These are phyloP conservation scores for Candida glucosophila DNA, from an alignment of 1,139 yeast genomes.

Conservation along the genomic window DNA sequence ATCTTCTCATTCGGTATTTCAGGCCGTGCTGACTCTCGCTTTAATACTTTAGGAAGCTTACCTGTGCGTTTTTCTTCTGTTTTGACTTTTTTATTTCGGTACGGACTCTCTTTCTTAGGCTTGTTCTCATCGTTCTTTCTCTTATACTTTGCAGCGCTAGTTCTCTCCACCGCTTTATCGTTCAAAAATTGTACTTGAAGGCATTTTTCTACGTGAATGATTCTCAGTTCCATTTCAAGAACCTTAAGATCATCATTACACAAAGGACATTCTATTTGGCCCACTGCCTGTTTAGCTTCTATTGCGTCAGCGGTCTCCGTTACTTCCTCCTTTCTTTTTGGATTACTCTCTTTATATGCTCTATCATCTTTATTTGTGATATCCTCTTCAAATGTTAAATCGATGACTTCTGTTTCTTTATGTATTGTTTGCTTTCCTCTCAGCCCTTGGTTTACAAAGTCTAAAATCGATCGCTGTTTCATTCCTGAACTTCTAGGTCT, in stretches of 20 bases:
- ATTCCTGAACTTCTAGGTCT: not conserved
- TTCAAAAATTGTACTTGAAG: conserved; percentile 11
- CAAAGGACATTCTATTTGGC: conserved; percentile 36
- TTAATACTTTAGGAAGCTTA: conserved; percentile 15
- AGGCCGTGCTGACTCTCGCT: conserved; percentile 19
- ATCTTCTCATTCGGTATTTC: conserved; percentile 51
- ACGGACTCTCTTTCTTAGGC: conserved; percentile 7
- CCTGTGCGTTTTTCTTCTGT: conserved; percentile 7
- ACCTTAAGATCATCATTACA: conserved; percentile 29
- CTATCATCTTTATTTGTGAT: not conserved
- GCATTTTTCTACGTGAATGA: conserved; percentile 54
- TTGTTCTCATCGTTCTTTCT: too few species aligned
- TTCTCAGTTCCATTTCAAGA: conserved; percentile 32
- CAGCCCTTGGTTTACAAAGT: conserved; percentile 5
- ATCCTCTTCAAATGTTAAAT: conserved; percentile 3
- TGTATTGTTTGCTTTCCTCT: conserved; percentile 2
- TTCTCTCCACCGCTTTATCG: conserved; percentile 6
- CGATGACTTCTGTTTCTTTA: conserved; percentile 4
- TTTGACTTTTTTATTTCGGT: conserved; percentile 10
- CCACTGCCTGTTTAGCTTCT: conserved; percentile 2
- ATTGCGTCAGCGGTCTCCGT: not conserved
- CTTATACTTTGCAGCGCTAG: conserved; percentile 5
- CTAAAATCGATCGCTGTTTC: conserved; percentile 10
- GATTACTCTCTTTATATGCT: conserved; percentile 1
- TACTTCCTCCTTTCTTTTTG: not conserved